Evolutionary conservation across 2,329 filamentous ascomycete species (phyloP), one percentile per base, ranked within the genome.

Genomic region (Allantophomopsis lycopodina): DNA sequence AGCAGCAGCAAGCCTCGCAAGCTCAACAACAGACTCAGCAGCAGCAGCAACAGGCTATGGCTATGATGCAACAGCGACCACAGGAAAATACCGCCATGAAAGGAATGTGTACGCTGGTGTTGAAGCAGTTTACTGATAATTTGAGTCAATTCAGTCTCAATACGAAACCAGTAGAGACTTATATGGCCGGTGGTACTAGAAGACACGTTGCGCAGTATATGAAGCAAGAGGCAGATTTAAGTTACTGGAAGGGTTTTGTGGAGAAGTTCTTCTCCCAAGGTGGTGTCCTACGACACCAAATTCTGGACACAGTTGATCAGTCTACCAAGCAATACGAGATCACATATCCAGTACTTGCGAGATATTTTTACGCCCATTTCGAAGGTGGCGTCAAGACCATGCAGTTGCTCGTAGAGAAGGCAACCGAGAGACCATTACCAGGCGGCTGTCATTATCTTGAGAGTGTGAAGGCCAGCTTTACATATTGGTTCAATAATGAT

Each of bases 321-420:
- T 67, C 65, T 14, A 72, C 80, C 40, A 95, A 93, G 63, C 76
- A 82, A 51, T 95, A 88, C 52, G 88, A 95, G 56, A 86, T 96
- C 37, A 74, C 80, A 2, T 84, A 76, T 42, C 75, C 87, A 3
- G 83, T 83, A 1, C 68, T 98, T 35, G 76, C 89, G 28, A 78
- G 89, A 52, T 96, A 91, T 59, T 95, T 94, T 56, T 77, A 83
- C 51, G 88, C 85, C 0, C 82, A 94, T 52, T 95, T 91, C 55
- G 79, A 81, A 42, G 89, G 85, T 44, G 88, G 87, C 6, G 79
- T 95, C 40, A 81, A 75, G 49, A 84, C 79, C 40, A 84, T 96
- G 50, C 86, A 94, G 56, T 72, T 96, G 55, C 76, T 87, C 16
- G 71, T 94, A 51, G 87, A 94, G 50, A 79, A 76, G 52, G 66